These are phyloP conservation scores for Lachancea mirantina DNA, from an alignment of 805 yeast species.

Conservation along the genomic window DNA sequence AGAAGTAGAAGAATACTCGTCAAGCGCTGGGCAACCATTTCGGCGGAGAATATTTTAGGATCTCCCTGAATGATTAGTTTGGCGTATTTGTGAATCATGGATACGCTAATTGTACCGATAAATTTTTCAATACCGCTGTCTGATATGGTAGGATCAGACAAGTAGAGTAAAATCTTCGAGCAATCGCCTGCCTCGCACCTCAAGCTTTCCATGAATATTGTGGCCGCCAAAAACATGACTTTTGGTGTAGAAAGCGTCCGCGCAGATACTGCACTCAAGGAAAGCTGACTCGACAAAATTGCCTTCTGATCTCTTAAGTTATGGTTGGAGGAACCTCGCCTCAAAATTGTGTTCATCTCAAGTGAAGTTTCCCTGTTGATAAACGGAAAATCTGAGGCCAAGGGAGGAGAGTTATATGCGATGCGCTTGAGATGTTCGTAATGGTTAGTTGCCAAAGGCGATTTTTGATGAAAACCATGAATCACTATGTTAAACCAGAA, in stretches of 20 bases:
- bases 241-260: constrained; percentile 61
- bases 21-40: constrained; percentile 58
- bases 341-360: constrained; percentile 82
- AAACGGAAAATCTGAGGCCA: constrained; percentile 74
- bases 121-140: constrained; percentile 62
- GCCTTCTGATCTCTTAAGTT: constrained; percentile 71
- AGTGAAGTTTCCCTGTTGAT: constrained; percentile 85
- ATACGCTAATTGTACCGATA: constrained; percentile 57
- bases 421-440: constrained; percentile 50
- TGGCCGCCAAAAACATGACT: constrained; percentile 79
- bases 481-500: constrained; percentile 92
- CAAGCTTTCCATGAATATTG: constrained; percentile 68
- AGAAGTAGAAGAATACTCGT: constrained; percentile 60
- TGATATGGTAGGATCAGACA: constrained; percentile 76
- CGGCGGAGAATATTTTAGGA: constrained; percentile 48
- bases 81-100: constrained; percentile 52
- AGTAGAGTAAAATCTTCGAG: constrained; percentile 66
- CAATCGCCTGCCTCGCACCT: constrained; percentile 78
- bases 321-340: constrained; percentile 81
- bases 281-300: constrained; percentile 36
- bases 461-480: constrained; percentile 71
- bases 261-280: constrained; percentile 43
- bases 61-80: constrained; percentile 46
- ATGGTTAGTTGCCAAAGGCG: constrained; percentile 46
- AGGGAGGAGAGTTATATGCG: constrained; percentile 82